Conservation (phyloP, 2,329 filamentous ascomycete genomes). For the Tolypocladium amazonense region DNA sequence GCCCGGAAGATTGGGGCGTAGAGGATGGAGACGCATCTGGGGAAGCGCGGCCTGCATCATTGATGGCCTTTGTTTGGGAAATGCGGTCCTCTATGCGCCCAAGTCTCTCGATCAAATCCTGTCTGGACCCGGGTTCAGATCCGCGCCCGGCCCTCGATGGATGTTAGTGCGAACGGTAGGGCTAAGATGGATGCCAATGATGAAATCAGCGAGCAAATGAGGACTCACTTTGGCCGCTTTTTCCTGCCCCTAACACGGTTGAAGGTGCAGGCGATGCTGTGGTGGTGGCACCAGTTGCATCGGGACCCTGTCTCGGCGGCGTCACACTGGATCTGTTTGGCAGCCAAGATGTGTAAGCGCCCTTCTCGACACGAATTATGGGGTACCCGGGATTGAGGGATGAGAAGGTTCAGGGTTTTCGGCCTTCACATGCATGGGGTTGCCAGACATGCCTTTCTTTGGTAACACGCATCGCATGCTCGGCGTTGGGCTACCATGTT, state of each 20-base stretch:
- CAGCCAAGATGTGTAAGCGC: conserved; percentile 3
- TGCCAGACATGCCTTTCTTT: conserved; percentile 28
- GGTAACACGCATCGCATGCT: conserved; percentile 39
- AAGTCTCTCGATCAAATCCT: conserved; percentile 25
- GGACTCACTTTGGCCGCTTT: conserved; percentile 6
- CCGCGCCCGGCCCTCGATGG: not conserved
- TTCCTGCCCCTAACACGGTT: conserved; percentile 8
- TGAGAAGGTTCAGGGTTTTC: not conserved
- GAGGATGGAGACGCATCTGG: conserved; percentile 3
- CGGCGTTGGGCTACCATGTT: conserved; percentile 7
- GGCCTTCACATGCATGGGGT: not conserved
- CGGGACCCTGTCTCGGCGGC: conserved; percentile 20
- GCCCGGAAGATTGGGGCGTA: not conserved
- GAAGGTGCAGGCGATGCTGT: conserved; percentile 35
- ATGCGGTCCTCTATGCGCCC: conserved; percentile 27
- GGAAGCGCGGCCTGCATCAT: not conserved
- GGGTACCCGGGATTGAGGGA: not conserved
- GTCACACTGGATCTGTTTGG: conserved; percentile 37
- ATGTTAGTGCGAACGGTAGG: not conserved
- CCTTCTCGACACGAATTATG: not conserved
- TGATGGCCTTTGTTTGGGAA: conserved; percentile 5
- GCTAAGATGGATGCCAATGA: not conserved
- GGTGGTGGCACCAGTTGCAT: conserved; percentile 41
- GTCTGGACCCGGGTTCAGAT: conserved; percentile 7
- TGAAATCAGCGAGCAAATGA: not conserved